phyloP scores from a whole-genome alignment of 2,329 filamentous ascomycete species.

The Volutella citrinella region DNA sequence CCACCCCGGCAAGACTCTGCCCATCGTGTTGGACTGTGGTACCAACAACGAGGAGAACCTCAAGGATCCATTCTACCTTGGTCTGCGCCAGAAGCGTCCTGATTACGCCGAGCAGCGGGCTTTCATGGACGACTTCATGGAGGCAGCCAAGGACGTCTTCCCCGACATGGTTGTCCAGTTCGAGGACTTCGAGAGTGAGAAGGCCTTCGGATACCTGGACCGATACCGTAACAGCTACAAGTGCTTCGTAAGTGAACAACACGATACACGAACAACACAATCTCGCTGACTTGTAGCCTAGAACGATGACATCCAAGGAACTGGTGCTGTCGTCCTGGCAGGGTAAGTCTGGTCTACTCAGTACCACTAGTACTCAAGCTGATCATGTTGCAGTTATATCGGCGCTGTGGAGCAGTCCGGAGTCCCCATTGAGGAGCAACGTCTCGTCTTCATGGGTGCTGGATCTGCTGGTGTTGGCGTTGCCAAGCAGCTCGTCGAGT shows the following conservation, averaged over 20 bases:
- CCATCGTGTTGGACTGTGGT: constrained; percentile 65
- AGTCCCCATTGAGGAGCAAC: constrained; percentile 83
- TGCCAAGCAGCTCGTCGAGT: constrained; percentile 95
- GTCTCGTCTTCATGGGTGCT: constrained; percentile 92
- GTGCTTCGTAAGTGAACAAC: constrained; percentile 66
- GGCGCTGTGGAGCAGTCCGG: constrained; percentile 79
- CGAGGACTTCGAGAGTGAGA: constrained; percentile 92
- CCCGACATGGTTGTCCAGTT: constrained; percentile 79
- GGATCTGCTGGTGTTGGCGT: constrained; percentile 96
- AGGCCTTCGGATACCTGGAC: constrained; percentile 88
- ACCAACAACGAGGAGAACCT: constrained; percentile 66
- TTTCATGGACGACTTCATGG: constrained; percentile 98
- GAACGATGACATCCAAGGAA: constrained; percentile 97
- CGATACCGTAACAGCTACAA: constrained; percentile 85
- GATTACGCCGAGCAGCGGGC: constrained; percentile 75
- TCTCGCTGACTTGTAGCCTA: constrained; percentile 15
- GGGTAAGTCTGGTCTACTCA: constrained; percentile 51
- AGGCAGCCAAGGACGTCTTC: constrained; percentile 73
- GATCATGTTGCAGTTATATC: constrained; percentile 62
- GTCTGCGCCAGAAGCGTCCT: constrained; percentile 79
- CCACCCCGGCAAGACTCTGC: constrained; percentile 78
- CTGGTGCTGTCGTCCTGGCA: constrained; percentile 88
- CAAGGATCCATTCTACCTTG: constrained; percentile 78
- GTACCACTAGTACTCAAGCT: constrained; percentile 29
- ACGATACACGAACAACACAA: too few species aligned